These are phyloP conservation scores for Rhynchospora breviuscula DNA, from an alignment of 176 grass and related monocot species.

Conservation along the genomic window DNA sequence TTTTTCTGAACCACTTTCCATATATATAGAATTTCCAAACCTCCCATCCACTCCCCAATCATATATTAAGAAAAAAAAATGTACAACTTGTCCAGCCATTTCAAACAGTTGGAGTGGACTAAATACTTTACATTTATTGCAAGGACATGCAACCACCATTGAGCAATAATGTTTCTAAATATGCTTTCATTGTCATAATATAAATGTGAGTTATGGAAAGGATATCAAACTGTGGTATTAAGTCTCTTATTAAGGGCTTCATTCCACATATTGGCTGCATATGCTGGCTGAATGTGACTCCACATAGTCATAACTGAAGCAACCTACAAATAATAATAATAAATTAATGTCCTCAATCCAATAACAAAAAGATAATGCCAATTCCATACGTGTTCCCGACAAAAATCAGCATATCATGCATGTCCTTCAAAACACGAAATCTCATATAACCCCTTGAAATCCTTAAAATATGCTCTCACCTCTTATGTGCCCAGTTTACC, in stretches of 20 bases:
- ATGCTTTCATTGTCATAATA: not conserved
- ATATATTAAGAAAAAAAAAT: not conserved
- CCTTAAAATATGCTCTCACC: not conserved
- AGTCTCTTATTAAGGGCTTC: slow-evolving; percentile 97
- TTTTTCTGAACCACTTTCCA: not conserved
- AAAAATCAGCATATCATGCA: not conserved
- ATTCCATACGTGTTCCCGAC: not conserved
- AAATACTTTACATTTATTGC: not conserved
- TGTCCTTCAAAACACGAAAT: not conserved
- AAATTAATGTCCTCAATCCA: slow-evolving; percentile 17
- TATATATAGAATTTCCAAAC: not conserved
- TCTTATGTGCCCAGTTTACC: not conserved
- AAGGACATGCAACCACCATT: not conserved
- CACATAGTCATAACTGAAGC: slow-evolving; percentile 97
- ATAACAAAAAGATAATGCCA: not conserved
- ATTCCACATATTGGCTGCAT: slow-evolving; percentile 82
- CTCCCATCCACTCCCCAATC: not conserved
- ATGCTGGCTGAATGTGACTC: slow-evolving; percentile 83
- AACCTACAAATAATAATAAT: slow-evolving; percentile 49
- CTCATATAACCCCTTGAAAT: not conserved
- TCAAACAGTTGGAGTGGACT: not conserved
- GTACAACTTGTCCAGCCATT: no score
- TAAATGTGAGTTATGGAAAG: not conserved
- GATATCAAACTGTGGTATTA: slow-evolving; percentile 68
- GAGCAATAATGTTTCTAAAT: not conserved